phyloP scores from a whole-genome alignment of 176 grass and related monocot genomes.

The Oryza meridionalis region DNA sequence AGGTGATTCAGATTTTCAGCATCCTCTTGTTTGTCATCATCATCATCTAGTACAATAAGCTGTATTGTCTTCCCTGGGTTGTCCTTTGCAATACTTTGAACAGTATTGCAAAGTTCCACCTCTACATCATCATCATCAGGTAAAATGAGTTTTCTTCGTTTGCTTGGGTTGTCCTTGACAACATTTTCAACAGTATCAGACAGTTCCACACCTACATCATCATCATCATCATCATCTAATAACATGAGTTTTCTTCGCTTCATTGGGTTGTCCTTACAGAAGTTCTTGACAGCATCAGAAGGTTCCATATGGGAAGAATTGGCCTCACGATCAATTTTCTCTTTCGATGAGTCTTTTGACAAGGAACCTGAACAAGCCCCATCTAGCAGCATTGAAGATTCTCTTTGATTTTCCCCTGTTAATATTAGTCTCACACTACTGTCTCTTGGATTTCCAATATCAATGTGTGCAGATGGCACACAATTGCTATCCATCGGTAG shows the following conservation, averaged over 20 bases:
- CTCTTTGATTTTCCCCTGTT: constrained; percentile 22
- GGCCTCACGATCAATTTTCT: neutral
- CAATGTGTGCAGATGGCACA: neutral
- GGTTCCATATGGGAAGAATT: neutral
- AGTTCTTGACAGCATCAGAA: constrained; percentile 17
- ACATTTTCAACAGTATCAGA: constrained; percentile 14
- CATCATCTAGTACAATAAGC: constrained; percentile 19
- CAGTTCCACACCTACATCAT: constrained; percentile 3
- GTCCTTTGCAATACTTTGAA: constrained; percentile 16
- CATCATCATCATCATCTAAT: constrained; percentile 9
- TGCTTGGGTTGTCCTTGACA: constrained; percentile 28
- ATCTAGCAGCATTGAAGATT: constrained; percentile 22
- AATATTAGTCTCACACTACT: neutral
- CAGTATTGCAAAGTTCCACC: constrained; percentile 21
- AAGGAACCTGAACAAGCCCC: neutral
- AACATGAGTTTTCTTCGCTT: constrained; percentile 30
- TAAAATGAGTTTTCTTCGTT: constrained; percentile 24
- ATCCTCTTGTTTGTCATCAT: neutral
- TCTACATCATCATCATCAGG: constrained; percentile 10
- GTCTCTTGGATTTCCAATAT: constrained; percentile 10
- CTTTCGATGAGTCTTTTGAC: neutral
- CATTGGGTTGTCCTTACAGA: constrained; percentile 25
- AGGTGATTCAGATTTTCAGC: neutral
- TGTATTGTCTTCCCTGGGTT: constrained; percentile 6
- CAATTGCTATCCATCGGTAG: constrained; percentile 11